These are phyloP conservation scores for Solanum clarkiae DNA, from an alignment of 257 asterid genomes.

Conservation along the genomic window DNA sequence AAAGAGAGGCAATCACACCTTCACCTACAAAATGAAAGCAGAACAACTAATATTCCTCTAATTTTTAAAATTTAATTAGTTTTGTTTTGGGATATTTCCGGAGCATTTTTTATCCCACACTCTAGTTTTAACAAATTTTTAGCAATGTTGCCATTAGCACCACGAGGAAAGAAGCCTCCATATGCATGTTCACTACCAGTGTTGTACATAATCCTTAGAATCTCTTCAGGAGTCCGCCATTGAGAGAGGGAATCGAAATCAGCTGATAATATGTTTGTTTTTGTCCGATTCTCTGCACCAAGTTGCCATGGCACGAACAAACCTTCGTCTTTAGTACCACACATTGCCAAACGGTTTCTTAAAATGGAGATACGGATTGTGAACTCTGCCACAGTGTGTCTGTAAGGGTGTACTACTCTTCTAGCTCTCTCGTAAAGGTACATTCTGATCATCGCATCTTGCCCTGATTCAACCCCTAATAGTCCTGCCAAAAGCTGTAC, in stretches of 20 bases:
- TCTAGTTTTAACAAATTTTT: neutral
- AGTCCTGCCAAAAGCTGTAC: conserved; percentile 34
- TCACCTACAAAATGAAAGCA: neutral
- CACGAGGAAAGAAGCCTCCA: conserved; percentile 36
- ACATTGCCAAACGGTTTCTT: conserved; percentile 25
- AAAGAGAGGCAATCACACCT: neutral
- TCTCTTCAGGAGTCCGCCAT: conserved; percentile 23
- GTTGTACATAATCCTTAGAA: conserved; percentile 22
- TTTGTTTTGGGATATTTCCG: neutral
- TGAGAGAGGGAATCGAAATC: conserved; percentile 27
- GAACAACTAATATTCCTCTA: neutral
- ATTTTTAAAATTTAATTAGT: neutral
- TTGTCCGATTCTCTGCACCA: conserved; percentile 28
- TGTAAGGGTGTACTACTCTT: conserved; percentile 21
- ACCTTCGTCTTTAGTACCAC: conserved; percentile 47
- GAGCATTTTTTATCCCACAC: neutral
- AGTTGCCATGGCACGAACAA: conserved; percentile 21
- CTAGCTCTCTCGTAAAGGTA: conserved; percentile 26
- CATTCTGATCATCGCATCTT: conserved; percentile 40
- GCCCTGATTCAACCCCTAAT: conserved; percentile 44
- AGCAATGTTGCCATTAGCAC: conserved; percentile 24
- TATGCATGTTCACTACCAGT: conserved; percentile 23
- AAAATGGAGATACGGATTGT: conserved; percentile 23
- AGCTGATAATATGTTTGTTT: conserved; percentile 36
- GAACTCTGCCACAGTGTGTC: conserved; percentile 31